A percentile compares a stretch with the other conserved stretches of the same genome.
phyloP scores from a whole-genome alignment of 2,329 filamentous ascomycete genomes.

The Stachybotrys chlorohalonatus region DNA sequence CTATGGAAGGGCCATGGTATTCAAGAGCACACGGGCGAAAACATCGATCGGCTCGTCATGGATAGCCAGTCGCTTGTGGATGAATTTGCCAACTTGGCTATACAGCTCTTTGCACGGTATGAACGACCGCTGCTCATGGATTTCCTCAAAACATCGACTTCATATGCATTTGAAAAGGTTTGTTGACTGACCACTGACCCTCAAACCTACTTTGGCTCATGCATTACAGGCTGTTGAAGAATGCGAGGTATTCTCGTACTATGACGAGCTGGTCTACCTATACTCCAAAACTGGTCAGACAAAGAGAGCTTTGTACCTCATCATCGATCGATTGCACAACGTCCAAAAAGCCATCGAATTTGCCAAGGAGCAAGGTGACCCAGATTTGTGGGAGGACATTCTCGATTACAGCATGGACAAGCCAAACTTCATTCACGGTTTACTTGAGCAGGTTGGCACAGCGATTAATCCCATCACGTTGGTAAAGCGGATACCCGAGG shows the following conservation, averaged over 20 bases:
- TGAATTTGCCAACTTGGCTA: conserved; percentile 76
- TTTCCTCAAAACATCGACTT: conserved; percentile 75
- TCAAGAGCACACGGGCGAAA: conserved; percentile 42
- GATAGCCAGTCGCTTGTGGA: conserved; percentile 67
- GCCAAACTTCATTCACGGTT: conserved; percentile 81
- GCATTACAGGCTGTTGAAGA: conserved; percentile 53
- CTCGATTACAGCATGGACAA: conserved; percentile 97
- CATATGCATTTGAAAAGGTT: conserved; percentile 77
- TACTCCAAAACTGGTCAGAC: conserved; percentile 93
- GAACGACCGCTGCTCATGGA: conserved; percentile 75
- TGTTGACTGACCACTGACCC: background rate
- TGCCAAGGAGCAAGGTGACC: conserved; percentile 85
- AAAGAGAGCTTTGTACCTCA: conserved; percentile 82
- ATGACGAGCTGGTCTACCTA: conserved; percentile 89
- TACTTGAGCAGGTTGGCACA: conserved; percentile 90
- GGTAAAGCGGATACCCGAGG: conserved; percentile 83
- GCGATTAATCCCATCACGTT: conserved; percentile 87
- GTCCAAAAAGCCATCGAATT: conserved; percentile 91
- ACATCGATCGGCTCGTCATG: conserved; percentile 45
- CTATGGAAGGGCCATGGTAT: conserved; percentile 73
- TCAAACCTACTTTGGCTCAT: conserved; percentile 6
- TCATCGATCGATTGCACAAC: conserved; percentile 86
- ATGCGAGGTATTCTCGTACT: conserved; percentile 73
- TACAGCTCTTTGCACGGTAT: conserved; percentile 78
- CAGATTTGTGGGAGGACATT: conserved; percentile 89